Evolutionary conservation across 305 asterid genomes (phyloP).

Genomic region (Nicotiana rustica): DNA sequence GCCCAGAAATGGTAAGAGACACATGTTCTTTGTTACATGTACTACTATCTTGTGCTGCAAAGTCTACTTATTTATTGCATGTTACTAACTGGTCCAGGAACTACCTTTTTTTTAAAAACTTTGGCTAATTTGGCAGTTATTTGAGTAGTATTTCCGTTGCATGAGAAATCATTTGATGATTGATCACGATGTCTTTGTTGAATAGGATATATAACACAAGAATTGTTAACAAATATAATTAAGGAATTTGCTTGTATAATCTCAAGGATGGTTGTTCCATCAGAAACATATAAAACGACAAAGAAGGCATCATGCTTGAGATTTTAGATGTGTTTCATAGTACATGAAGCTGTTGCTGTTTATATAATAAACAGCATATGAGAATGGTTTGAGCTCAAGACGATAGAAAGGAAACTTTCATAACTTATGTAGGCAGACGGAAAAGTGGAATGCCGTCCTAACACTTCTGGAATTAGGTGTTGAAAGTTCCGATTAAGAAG

Average conservation of each 20-base stretch:
- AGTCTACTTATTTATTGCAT: neutral
- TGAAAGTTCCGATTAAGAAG: neutral
- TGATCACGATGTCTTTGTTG: neutral
- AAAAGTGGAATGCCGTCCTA: neutral
- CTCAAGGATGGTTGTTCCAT: neutral
- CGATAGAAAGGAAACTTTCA: neutral
- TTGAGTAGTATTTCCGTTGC: neutral
- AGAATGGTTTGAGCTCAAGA: neutral
- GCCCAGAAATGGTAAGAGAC: constrained; percentile 79
- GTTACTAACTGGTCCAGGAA: neutral
- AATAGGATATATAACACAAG: neutral
- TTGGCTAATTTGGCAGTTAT: constrained; percentile 12
- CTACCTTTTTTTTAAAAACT: too few relatives aligned
- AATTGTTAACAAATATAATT: neutral
- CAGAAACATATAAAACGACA: neutral
- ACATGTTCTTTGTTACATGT: neutral
- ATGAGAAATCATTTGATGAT: neutral
- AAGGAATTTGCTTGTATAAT: neutral
- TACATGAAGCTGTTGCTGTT: neutral
- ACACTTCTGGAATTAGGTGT: neutral
- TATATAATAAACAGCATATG: neutral
- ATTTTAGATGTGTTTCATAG: neutral
- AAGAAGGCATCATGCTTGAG: neutral
- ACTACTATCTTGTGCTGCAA: constrained; percentile 3
- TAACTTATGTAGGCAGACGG: neutral